These are phyloP conservation scores for Vachellia pachyceras DNA, from an alignment of 306 rosid species.

Conservation along the genomic window DNA sequence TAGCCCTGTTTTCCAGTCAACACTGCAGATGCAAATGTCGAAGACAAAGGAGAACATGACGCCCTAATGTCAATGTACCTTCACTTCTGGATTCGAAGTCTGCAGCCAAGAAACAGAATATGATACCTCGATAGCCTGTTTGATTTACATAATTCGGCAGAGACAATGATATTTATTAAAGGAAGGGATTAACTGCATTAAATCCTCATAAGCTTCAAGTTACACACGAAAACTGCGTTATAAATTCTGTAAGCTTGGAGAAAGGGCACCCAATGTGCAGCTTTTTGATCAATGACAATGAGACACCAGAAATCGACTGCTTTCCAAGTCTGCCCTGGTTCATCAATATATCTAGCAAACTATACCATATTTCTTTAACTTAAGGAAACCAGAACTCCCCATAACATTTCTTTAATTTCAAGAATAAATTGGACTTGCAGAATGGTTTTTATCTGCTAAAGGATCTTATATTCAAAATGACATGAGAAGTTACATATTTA, in stretches of 20 bases:
- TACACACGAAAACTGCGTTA: conserved; percentile 18
- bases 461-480: not conserved
- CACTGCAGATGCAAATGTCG: not conserved
- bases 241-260: not conserved
- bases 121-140: not conserved
- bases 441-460: not conserved
- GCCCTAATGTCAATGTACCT: not conserved
- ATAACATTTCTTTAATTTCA: not conserved
- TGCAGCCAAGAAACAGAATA: conserved; percentile 22
- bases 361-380: not conserved
- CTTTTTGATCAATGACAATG: not conserved
- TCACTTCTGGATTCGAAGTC: not conserved
- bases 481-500: not conserved
- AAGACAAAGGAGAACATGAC: conserved; percentile 1
- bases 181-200: conserved; percentile 4
- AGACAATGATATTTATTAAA: not conserved
- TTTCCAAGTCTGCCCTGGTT: conserved; percentile 13
- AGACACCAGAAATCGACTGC: not conserved
- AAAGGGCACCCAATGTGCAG: not conserved
- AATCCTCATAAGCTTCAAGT: conserved; percentile 17
- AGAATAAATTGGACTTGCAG: conserved; percentile 15
- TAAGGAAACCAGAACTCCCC: conserved; percentile 5
- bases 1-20: not conserved
- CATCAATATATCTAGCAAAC: not conserved
- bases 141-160: conserved; percentile 5